Conservation (phyloP, 1,284 basidiomycete species). For the Moesziomyces globuligerus region DNA sequence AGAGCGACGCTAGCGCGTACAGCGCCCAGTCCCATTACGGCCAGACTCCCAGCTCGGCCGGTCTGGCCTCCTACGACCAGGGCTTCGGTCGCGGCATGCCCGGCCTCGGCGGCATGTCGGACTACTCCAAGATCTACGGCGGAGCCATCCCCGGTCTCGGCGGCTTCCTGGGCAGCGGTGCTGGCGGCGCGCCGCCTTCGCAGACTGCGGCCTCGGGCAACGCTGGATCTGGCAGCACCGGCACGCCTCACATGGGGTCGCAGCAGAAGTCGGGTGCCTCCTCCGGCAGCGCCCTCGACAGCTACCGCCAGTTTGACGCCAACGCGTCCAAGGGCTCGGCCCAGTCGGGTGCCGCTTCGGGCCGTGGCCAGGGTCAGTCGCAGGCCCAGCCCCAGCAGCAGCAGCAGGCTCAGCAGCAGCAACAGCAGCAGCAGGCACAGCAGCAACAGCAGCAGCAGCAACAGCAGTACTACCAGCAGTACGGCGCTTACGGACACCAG, state of each 20-base stretch:
- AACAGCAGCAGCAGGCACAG: conserved; percentile 51
- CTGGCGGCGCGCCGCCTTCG: conserved; percentile 41
- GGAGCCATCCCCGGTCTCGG: conserved; percentile 53
- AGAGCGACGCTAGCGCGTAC: conserved; percentile 47
- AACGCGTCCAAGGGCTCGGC: conserved; percentile 40
- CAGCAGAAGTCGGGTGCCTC: conserved; percentile 48
- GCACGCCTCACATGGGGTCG: conserved; percentile 49
- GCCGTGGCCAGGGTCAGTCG: conserved; percentile 43
- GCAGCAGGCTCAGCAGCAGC: conserved; percentile 41
- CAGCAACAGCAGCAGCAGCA: conserved; percentile 60
- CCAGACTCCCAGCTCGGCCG: conserved; percentile 43
- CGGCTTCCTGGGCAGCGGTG: conserved; percentile 50
- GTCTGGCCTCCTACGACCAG: conserved; percentile 58
- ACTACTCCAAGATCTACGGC: conserved; percentile 64
- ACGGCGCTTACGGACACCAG: conserved; percentile 61
- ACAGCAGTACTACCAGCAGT: conserved; percentile 64
- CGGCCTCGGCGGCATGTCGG: conserved; percentile 46
- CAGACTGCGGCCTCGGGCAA: conserved; percentile 40
- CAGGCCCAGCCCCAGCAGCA: conserved; percentile 38
- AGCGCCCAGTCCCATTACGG: conserved; percentile 58
- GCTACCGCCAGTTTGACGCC: conserved; percentile 49
- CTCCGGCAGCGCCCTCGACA: conserved; percentile 45
- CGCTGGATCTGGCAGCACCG: conserved; percentile 31
- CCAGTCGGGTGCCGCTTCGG: conserved; percentile 23
- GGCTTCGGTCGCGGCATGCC: conserved; percentile 56